Conservation (phyloP, 345 rosid genomes). For the Jatropha curcas region DNA sequence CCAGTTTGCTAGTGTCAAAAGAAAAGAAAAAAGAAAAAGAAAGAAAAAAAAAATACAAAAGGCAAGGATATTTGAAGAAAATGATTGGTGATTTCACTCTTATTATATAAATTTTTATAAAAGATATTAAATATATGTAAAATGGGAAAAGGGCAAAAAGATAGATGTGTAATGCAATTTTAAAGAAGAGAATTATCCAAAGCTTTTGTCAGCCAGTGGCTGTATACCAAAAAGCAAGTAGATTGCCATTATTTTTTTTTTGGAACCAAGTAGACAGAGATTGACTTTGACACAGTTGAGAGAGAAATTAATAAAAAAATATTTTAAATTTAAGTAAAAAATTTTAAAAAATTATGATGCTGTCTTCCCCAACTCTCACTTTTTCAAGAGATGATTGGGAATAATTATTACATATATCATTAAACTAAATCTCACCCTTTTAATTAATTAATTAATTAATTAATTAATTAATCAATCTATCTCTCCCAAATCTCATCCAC, state of each 20-base stretch:
- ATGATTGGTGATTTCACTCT: background rate
- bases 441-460: background rate
- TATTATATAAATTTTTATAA: background rate
- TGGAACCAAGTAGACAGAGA: conserved; percentile 10
- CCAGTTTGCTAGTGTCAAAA: background rate
- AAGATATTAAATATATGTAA: too few relatives aligned
- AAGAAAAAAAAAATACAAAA: background rate
- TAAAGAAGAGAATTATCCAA: conserved; percentile 27
- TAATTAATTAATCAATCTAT: background rate
- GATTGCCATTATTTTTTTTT: conserved; percentile 8
- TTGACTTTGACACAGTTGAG: conserved; percentile 34
- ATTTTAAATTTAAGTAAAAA: background rate
- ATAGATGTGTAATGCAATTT: background rate
- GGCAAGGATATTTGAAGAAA: background rate
- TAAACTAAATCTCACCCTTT: conserved; percentile 10
- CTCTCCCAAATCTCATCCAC: conserved; percentile 19
- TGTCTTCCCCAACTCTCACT: conserved; percentile 31
- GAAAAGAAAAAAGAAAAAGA: background rate
- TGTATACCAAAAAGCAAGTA: conserved; percentile 24
- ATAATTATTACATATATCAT: conserved; percentile 35
- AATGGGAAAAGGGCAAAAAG: background rate
- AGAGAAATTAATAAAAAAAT: conserved; percentile 8
- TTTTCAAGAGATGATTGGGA: conserved; percentile 32
- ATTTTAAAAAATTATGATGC: background rate
- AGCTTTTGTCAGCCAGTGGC: conserved; percentile 31